Percentiles rank a stretch among this genome's conserved stretches.
Conservation (phyloP, 1,139 yeast species). For the Kazachstania sp. region DNA sequence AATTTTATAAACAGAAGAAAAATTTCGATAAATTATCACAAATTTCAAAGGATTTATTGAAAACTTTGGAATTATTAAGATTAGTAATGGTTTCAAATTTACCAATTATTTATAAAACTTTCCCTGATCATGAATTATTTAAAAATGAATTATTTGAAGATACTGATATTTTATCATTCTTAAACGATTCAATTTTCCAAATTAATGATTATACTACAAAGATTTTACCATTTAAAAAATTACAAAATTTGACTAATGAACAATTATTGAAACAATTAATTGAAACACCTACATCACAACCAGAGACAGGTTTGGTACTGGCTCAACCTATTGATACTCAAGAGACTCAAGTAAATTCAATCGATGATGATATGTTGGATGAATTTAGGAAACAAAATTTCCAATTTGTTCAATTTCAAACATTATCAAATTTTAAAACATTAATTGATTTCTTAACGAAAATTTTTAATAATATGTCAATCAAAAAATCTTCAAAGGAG, state of each 20-base stretch:
- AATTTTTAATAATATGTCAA: constrained; percentile 22
- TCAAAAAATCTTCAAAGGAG: constrained; percentile 22
- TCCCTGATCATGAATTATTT: constrained; percentile 28
- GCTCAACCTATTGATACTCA: not conserved
- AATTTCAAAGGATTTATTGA: constrained; percentile 16
- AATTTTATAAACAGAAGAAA: constrained; percentile 13
- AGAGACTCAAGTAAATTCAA: not conserved
- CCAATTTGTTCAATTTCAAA: constrained; percentile 25
- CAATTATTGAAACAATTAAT: constrained; percentile 10
- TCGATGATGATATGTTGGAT: constrained; percentile 4
- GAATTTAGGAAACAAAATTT: constrained; percentile 19
- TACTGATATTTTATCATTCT: constrained; percentile 19
- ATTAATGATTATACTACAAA: not conserved
- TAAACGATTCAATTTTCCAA: constrained; percentile 11
- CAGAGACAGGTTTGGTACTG: not conserved
- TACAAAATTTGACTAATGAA: not conserved
- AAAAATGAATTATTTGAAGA: constrained; percentile 19
- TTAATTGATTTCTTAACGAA: constrained; percentile 16
- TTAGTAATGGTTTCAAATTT: constrained; percentile 19
- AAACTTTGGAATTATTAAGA: constrained; percentile 20
- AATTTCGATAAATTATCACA: constrained; percentile 9
- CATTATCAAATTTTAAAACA: constrained; percentile 21
- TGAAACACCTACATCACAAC: constrained; percentile 8
- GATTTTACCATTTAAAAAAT: constrained; percentile 1
- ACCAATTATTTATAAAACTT: constrained; percentile 23